These are phyloP conservation scores for Aureobasidium namibiae DNA, from an alignment of 2,329 filamentous ascomycete genomes.

Conservation along the genomic window DNA sequence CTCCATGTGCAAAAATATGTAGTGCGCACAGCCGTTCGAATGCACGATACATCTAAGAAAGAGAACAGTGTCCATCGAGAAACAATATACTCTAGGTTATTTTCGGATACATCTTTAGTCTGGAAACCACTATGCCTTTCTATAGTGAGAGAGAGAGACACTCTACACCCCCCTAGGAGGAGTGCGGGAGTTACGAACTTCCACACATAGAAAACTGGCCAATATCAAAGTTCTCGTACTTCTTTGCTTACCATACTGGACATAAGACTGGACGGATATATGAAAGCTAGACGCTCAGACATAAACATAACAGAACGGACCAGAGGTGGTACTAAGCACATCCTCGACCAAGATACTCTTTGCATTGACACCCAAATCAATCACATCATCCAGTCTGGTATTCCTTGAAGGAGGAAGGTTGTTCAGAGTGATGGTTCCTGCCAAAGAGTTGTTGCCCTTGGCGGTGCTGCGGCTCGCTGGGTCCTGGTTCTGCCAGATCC, in stretches of 20 bases:
- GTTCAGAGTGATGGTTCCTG: conserved; percentile 36
- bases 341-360: conserved; percentile 29
- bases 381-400: conserved; percentile 33
- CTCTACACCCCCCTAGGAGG: too few relatives aligned
- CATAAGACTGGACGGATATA: background rate
- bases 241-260: background rate
- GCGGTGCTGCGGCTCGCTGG: conserved; percentile 23
- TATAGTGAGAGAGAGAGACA: too few relatives aligned
- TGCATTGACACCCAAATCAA: conserved; percentile 33
- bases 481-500: conserved; percentile 44
- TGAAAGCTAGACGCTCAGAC: conserved; percentile 15
- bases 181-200: too few relatives aligned
- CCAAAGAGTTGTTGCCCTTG: conserved; percentile 23
- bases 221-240: background rate
- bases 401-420: conserved; percentile 35
- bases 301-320: conserved; percentile 42
- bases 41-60: too few relatives aligned
- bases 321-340: conserved; percentile 34
- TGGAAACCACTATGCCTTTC: too few relatives aligned
- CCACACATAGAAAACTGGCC: too few relatives aligned
- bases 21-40: too few relatives aligned
- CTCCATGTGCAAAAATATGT: too few relatives aligned
- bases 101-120: too few relatives aligned
- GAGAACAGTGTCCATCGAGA: too few relatives aligned
- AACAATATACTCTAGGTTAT: too few relatives aligned